phyloP scores from a whole-genome alignment of 352 stramenopile genomes.

The Globisporangium carolinianum region DNA sequence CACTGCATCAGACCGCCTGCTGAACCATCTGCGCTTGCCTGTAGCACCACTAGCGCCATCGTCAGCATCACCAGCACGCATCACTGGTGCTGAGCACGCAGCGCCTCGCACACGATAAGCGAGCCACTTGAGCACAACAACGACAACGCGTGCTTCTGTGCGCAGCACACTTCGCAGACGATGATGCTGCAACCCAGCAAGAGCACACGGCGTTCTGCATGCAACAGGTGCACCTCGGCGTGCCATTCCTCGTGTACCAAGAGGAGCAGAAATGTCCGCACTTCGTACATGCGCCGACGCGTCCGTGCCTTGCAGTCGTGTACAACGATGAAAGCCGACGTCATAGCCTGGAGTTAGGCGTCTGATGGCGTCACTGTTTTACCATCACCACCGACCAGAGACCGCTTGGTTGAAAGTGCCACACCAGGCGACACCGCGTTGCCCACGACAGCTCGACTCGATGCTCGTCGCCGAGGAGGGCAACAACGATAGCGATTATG shows the following conservation, averaged over 20 bases:
- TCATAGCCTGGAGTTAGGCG: neutral
- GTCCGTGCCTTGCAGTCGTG: neutral
- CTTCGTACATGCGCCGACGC: neutral
- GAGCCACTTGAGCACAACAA: neutral
- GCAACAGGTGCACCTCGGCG: neutral
- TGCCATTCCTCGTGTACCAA: slow-evolving; percentile 1
- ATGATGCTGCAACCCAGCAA: neutral
- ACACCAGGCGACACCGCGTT: neutral
- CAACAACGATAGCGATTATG: neutral
- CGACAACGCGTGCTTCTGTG: neutral
- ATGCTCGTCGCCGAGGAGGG: neutral
- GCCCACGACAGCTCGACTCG: neutral
- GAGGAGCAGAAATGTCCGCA: neutral
- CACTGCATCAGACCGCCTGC: neutral
- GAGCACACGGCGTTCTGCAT: neutral
- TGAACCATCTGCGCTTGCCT: neutral
- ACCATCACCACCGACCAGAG: too few relatives aligned
- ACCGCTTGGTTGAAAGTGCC: too few relatives aligned
- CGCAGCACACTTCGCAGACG: neutral
- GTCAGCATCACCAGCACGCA: neutral
- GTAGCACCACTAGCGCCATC: neutral
- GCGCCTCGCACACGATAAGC: too few relatives aligned
- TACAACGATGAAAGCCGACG: neutral
- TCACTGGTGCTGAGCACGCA: neutral
- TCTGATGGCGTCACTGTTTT: neutral